These are phyloP conservation scores for Vitellaria paradoxa DNA, from an alignment of 179 eudicot species.

Conservation along the genomic window DNA sequence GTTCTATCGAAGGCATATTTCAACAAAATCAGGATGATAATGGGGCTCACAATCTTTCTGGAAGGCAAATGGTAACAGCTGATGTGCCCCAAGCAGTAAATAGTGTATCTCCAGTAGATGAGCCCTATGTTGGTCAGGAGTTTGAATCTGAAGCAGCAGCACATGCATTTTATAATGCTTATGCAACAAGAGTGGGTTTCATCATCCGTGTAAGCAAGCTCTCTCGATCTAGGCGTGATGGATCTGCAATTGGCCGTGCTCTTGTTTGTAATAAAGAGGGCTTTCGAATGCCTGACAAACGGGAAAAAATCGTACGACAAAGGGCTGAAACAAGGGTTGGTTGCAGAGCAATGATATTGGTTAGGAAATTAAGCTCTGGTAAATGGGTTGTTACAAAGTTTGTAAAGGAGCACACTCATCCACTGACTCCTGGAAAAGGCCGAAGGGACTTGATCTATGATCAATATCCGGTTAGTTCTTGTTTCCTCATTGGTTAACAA, in stretches of 20 bases:
- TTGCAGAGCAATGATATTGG: constrained; percentile 87
- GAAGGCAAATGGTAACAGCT: constrained; percentile 35
- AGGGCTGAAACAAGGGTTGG: constrained; percentile 88
- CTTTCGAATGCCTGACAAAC: constrained; percentile 66
- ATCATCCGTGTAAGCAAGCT: constrained; percentile 85
- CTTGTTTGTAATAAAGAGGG: constrained; percentile 95
- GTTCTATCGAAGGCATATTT: constrained; percentile 52
- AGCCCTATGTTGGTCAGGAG: constrained; percentile 84
- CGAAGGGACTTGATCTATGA: constrained; percentile 58
- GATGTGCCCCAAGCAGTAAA: constrained; percentile 29
- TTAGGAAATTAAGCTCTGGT: constrained; percentile 73
- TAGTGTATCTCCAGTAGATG: constrained; percentile 40
- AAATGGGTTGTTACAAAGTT: constrained; percentile 85
- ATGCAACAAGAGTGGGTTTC: constrained; percentile 69
- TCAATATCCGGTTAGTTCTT: constrained; percentile 58
- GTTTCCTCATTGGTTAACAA: neutral
- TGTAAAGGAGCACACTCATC: constrained; percentile 85
- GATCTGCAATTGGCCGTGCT: constrained; percentile 79
- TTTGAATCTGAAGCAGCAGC: constrained; percentile 89
- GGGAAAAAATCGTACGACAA: constrained; percentile 78
- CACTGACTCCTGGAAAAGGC: constrained; percentile 75
- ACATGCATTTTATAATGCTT: constrained; percentile 78
- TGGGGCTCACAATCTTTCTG: constrained; percentile 45
- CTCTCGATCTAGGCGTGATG: constrained; percentile 90
- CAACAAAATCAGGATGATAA: constrained; percentile 46